Conservation (phyloP, 169 alveolate genomes). For the Eimeria maxima region DNA sequence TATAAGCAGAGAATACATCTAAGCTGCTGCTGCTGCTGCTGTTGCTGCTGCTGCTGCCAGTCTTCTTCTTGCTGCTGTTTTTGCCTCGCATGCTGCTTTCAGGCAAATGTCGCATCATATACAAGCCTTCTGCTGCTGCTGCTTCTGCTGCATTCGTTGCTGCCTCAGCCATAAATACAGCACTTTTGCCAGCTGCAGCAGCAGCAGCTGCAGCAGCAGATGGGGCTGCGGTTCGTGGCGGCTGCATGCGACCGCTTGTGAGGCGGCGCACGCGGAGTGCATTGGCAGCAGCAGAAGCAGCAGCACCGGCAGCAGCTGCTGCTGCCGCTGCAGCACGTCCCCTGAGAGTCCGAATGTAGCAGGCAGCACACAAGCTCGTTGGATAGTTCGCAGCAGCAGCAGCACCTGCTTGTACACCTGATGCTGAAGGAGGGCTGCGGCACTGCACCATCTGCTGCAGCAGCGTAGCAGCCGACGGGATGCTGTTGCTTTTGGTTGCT, state of each 20-base stretch:
- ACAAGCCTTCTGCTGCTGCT: constrained; percentile 7
- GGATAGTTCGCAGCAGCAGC: neutral
- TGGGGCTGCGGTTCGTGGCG: neutral
- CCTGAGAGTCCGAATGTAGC: neutral
- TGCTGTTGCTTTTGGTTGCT: constrained; percentile 3
- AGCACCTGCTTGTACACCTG: neutral
- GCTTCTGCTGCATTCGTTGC: constrained; percentile 6
- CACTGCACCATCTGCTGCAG: constrained; percentile 49
- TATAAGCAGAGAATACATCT: constrained; percentile 18
- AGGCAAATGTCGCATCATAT: neutral
- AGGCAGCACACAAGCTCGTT: neutral
- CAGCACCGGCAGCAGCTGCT: constrained; percentile 18
- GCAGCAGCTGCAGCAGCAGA: constrained; percentile 39
- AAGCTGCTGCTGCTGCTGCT: constrained; percentile 35
- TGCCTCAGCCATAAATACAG: neutral
- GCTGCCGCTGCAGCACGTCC: constrained; percentile 62
- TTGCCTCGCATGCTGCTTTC: neutral
- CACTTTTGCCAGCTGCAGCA: constrained; percentile 18
- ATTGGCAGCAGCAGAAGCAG: constrained; percentile 41
- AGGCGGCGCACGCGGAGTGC: neutral
- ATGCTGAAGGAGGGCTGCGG: neutral
- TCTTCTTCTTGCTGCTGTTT: constrained; percentile 27
- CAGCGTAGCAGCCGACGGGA: constrained; percentile 14
- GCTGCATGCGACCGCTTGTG: neutral
- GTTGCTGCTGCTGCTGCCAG: constrained; percentile 54